Evolutionary conservation across 768 basidiomycete species (phyloP), one percentile per base, ranked within the genome.

Genomic region (Sporobolomyces phaffii): DNA sequence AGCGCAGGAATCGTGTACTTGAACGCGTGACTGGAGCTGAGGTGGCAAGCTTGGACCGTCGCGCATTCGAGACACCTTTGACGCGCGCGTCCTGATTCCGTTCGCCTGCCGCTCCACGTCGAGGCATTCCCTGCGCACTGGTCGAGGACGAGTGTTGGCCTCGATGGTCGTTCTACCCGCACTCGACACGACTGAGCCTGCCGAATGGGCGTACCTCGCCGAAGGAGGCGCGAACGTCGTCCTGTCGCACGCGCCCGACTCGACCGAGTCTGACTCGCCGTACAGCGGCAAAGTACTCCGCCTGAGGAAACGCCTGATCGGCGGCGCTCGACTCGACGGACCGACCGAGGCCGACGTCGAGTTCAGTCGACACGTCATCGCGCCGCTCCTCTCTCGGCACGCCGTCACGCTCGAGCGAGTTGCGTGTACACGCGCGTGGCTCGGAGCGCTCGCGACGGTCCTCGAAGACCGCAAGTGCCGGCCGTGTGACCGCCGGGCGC

Each of bases 181-280:
- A n/a, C n/a, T n/a, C n/a, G n/a, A n/a, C n/a, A n/a, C n/a, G n/a
- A n/a, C n/a, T n/a, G n/a, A n/a, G n/a, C n/a, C n/a, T n/a, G n/a
- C n/a, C n/a, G 80, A 89, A 76, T 98, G 93, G 92, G 78, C 76
- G 68, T 98, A 97, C 75, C 79, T 91, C 26, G 86, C 90, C 0
- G 94, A 97, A 80, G 94, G 94, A n/a, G 90, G 89, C 24, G 88
- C 90, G 24, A 88, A 90, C 9, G 84, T 91, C 72, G 90, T 97
- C 20, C 90, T 92, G 77, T 85, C 88, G 11, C 94, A 93, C 75
- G 71, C 74, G 14, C 90, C n/a, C 2, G 17, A 0, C 24, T 94
- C 93, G 75, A 71, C 74, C 14, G 89, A 38, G 15, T 41, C 0
- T 24, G 53, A 75, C 77, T 83, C 69, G 76, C 82, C 3, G 63